A percentile compares a stretch with the other conserved stretches of the same genome.
phyloP scores from a whole-genome alignment of 371 early-diverging fungal species.

The Entomophthora muscae region DNA sequence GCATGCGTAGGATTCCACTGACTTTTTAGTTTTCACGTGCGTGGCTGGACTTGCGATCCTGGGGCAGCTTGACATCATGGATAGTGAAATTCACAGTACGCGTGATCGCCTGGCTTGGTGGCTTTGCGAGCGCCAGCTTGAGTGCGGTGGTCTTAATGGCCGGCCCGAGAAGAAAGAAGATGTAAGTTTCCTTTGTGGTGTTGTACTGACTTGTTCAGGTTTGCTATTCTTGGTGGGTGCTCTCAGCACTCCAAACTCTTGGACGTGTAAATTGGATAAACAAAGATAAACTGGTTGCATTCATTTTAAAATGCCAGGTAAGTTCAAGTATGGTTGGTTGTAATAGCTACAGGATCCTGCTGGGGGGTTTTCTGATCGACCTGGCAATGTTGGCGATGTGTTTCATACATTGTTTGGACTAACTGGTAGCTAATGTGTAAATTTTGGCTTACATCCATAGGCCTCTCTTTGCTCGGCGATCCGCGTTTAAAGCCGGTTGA shows the following conservation, averaged over 20 bases:
- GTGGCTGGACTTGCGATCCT: constrained; percentile 74
- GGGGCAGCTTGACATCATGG: constrained; percentile 44
- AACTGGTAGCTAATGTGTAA: constrained; percentile 25
- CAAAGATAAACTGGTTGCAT: constrained; percentile 43
- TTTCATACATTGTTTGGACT: constrained; percentile 96
- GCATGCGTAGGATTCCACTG: constrained; percentile 1
- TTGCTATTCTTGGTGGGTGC: constrained; percentile 99
- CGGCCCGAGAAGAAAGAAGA: constrained; percentile 96
- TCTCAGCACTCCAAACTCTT: constrained; percentile 76
- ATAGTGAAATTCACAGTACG: constrained; percentile 22
- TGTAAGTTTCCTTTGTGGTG: constrained; percentile 19
- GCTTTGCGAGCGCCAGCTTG: constrained; percentile 85
- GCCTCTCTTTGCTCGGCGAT: constrained; percentile 72
- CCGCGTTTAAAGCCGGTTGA: constrained; percentile 53
- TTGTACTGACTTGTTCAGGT: constrained; percentile 22
- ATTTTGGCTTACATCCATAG: constrained; percentile 11
- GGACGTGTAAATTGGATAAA: constrained; percentile 78
- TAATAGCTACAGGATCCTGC: constrained; percentile 37
- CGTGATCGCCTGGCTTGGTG: constrained; percentile 55
- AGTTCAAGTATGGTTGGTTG: background rate
- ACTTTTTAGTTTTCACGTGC: constrained; percentile 72
- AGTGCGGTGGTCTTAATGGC: constrained; percentile 92
- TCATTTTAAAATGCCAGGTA: constrained; percentile 77
- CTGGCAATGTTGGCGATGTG: constrained; percentile 84
- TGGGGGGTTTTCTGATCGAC: constrained; percentile 94